Base-by-base conservation (phyloP, 305 asterid species). In the Fraxinus albicans region DNA sequence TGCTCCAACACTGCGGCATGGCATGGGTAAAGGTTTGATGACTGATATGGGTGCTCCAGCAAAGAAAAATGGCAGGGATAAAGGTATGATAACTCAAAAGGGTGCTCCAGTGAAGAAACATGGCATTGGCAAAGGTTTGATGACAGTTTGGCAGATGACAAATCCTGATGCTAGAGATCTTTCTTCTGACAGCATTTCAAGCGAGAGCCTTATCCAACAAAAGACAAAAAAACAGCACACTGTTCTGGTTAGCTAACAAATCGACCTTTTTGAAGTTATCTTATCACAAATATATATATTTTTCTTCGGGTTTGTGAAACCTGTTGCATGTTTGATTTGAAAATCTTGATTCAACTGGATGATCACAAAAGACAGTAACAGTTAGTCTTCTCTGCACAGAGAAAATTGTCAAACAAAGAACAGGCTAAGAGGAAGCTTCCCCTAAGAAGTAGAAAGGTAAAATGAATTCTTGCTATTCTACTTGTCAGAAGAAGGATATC, bases 91-190 rank as follows among this genome's bases (percentile, higher is more conserved):
- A 88, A 83, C 86, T 77, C 85, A 82, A 73, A 86, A 82, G 80
- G 87, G 84, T 69, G 85, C 76, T 81, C 83, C 83, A 35, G 81
- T 73, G 75, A 89, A 86, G 86, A 90, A 70, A 21, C 92, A 94
- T 83, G 97, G 98, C 81, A 86, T 85, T 74, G 98, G 98, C 82
- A 95, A 93, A 89, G 95, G 95, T 83, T 89, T 93, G 83, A 92
- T 94, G 95, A 87, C 90, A 8, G 90, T 82, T 82, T 84, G 91
- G 90, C 91, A 60, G 84, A 82, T 72, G 77, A 80, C 83, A 76
- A 82, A 88, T 85, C 91, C 91, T 6, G 67, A 84, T 80, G 88
- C 82, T n/a, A 82, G 86, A 80, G 90, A 85, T 84, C 76, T 80
- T 86, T 86, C 91, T 40, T 63, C 84, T 84, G 85, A 75, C 85